Percentiles rank a stretch among this genome's conserved stretches.
phyloP scores from a whole-genome alignment of 2,329 filamentous ascomycete species.

The Annulohypoxylon truncatum region DNA sequence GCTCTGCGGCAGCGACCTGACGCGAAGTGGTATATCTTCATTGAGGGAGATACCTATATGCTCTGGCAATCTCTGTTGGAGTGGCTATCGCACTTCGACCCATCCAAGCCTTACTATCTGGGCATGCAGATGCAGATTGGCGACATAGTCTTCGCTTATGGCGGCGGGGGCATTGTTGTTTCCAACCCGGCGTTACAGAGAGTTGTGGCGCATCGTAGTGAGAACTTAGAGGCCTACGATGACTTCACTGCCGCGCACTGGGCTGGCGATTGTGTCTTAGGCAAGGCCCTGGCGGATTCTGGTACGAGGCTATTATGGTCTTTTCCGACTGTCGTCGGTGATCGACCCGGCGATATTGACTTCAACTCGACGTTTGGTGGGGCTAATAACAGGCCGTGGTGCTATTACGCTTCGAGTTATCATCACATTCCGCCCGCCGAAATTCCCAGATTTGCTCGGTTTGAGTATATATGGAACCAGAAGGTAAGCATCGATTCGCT shows the following conservation, averaged over 20 bases:
- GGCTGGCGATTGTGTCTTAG: slow-evolving; percentile 63
- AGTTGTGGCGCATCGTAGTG: slow-evolving; percentile 56
- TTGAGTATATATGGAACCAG: slow-evolving; percentile 55
- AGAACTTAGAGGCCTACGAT: slow-evolving; percentile 57
- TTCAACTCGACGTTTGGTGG: slow-evolving; percentile 56
- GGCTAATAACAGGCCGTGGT: slow-evolving; percentile 59
- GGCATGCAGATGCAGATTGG: slow-evolving; percentile 65
- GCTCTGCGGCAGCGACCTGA: slow-evolving; percentile 55
- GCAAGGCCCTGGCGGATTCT: slow-evolving; percentile 58
- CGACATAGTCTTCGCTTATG: slow-evolving; percentile 62
- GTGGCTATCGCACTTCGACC: slow-evolving; percentile 64
- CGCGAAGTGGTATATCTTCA: slow-evolving; percentile 69
- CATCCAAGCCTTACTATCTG: slow-evolving; percentile 61
- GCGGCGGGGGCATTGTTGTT: slow-evolving; percentile 64
- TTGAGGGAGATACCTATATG: slow-evolving; percentile 69
- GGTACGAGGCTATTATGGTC: slow-evolving; percentile 58
- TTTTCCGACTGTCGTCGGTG: slow-evolving; percentile 59
- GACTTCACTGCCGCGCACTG: slow-evolving; percentile 58
- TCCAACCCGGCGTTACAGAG: slow-evolving; percentile 61
- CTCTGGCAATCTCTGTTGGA: slow-evolving; percentile 63
- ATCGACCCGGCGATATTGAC: slow-evolving; percentile 56
- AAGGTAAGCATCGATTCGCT: slow-evolving; percentile 41
- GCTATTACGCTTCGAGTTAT: slow-evolving; percentile 61
- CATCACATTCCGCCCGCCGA: slow-evolving; percentile 60
- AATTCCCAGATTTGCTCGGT: slow-evolving; percentile 56